Conservation (phyloP, 495 filamentous ascomycete species). For the Podospora comata region DNA sequence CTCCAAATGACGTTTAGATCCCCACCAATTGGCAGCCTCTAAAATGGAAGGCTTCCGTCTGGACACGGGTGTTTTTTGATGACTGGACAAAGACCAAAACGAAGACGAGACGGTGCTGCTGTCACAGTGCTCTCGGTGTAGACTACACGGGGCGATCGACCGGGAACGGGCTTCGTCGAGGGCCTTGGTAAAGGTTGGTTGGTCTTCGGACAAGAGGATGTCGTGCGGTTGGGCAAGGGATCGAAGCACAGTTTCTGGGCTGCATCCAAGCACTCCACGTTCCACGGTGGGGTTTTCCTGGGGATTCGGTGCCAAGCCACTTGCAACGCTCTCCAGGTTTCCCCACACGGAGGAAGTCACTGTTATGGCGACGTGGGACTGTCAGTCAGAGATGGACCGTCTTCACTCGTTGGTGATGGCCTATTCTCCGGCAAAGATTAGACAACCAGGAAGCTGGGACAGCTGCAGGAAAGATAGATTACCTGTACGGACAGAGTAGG, state of each 20-base stretch:
- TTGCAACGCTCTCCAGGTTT: slow-evolving; percentile 5
- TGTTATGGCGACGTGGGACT: neutral
- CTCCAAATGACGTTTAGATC: slow-evolving; percentile 1
- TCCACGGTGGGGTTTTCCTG: neutral
- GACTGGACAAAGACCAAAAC: neutral
- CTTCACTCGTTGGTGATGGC: neutral
- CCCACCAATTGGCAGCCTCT: neutral
- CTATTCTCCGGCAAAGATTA: neutral
- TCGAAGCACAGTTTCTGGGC: slow-evolving; percentile 2
- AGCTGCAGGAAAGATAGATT: neutral
- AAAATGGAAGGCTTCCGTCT: neutral
- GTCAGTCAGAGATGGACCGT: neutral
- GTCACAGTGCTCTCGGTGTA: neutral
- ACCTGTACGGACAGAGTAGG: neutral
- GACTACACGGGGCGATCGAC: neutral
- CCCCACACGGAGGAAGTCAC: slow-evolving; percentile 6
- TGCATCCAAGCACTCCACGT: neutral
- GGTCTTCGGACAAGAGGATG: slow-evolving; percentile 44
- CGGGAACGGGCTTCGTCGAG: slow-evolving; percentile 8
- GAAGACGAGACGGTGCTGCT: neutral
- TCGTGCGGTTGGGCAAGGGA: slow-evolving; percentile 33
- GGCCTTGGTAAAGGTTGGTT: slow-evolving; percentile 20
- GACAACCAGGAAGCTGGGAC: neutral
- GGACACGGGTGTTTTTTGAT: neutral
- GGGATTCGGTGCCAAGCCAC: slow-evolving; percentile 1